These are phyloP conservation scores for Ophiostoma quercus DNA, from an alignment of 2,329 filamentous ascomycete genomes.

Conservation along the genomic window DNA sequence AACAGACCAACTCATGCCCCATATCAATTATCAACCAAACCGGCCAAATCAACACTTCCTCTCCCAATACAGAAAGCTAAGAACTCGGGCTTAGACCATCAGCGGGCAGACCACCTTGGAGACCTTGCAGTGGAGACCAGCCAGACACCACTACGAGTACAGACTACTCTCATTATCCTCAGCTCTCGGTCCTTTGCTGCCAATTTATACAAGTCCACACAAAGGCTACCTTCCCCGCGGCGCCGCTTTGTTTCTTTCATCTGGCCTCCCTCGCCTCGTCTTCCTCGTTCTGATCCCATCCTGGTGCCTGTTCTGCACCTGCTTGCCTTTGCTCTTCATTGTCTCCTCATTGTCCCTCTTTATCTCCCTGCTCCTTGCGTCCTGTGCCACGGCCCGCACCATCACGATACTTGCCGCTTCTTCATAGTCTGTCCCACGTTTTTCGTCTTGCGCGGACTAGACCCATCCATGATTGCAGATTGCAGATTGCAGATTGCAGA, in stretches of 20 bases:
- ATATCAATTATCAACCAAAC: too few species aligned
- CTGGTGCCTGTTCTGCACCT: neutral
- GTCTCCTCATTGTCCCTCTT: neutral
- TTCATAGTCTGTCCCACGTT: neutral
- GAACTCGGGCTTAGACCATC: constrained; percentile 11
- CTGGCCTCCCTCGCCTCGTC: neutral
- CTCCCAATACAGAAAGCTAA: neutral
- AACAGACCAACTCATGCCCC: neutral
- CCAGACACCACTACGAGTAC: neutral
- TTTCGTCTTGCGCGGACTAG: constrained; percentile 11
- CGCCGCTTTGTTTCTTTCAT: constrained; percentile 16
- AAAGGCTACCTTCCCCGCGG: constrained; percentile 13
- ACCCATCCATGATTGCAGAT: constrained; percentile 3
- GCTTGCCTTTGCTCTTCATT: neutral
- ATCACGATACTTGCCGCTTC: neutral
- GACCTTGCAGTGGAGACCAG: constrained; percentile 21
- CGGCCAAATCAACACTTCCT: neutral
- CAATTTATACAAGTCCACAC: neutral
- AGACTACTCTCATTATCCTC: neutral
- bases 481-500: neutral
- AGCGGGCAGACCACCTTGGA: constrained; percentile 16
- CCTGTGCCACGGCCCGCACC: neutral
- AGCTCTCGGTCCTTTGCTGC: constrained; percentile 1
- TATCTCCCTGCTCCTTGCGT: neutral
- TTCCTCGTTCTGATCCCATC: neutral